Conservation (phyloP, 176 grass and related monocot species). For the Luzula sylvatica region DNA sequence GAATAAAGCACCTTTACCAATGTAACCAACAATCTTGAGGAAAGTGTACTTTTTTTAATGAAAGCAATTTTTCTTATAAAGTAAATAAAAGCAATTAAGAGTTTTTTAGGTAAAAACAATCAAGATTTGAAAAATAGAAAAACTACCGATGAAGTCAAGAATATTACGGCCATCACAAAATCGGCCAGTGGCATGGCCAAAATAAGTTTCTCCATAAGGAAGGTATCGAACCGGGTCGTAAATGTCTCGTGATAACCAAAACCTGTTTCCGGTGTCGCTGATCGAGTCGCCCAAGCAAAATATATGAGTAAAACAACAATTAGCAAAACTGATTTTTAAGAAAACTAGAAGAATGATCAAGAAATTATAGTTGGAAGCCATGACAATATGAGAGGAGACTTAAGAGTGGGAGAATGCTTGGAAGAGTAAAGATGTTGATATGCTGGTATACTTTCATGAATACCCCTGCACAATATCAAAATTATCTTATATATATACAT, state of each 20-base stretch:
- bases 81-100: background rate
- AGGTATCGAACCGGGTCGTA: conserved; percentile 25
- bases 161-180: conserved; percentile 63
- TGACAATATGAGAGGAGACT: no score
- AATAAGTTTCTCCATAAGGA: conserved; percentile 76
- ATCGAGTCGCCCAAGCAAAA: conserved; percentile 87
- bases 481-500: no score
- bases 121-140: background rate
- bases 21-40: background rate
- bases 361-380: no score
- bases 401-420: no score
- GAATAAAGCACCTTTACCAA: background rate
- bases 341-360: no score
- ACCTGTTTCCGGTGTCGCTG: conserved; percentile 65
- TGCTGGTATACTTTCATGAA: no score
- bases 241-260: conserved; percentile 23
- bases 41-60: background rate
- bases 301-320: conserved; percentile 40
- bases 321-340: no score
- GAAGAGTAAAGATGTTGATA: no score
- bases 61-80: no score
- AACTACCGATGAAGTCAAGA: conserved; percentile 64
- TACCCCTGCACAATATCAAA: no score
- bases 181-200: conserved; percentile 56
- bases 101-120: background rate